Base-by-base conservation (phyloP, 202 grass and related monocot genomes). In the Thinopyrum obtusiflorum region DNA sequence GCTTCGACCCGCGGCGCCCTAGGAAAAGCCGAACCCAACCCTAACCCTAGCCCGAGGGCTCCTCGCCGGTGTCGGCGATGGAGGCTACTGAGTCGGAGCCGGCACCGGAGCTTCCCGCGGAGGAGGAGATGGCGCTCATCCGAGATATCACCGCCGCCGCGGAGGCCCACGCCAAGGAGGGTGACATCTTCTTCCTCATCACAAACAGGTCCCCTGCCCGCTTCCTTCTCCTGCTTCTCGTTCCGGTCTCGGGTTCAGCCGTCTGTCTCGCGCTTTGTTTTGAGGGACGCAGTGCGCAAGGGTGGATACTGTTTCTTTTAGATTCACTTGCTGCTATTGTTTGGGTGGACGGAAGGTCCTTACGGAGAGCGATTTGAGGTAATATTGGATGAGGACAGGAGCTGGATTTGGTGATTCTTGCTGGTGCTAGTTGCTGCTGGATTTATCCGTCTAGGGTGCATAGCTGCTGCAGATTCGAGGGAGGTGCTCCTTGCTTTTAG, bases 131-230 rank as follows among this genome's bases (percentile, higher is more conserved):
- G 92, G 59, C 81, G 63, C 87, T 97, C 21, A 99, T 99, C 86
- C 81, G 93, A 61, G 97, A 97, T 80, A 92, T 94, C 85, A 94
- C 93, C 57, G 88, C 97, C 65, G 87, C 90, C 4, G 90, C 92
- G 37, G 97, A 99, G 68, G 78, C 92, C 20, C 88, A 97, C 63
- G 78, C 97, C 80, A 99, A 92, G 84, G 97, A 99, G 82, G 93
- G 93, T 69, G 97, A 99, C 92, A 88, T 81, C 64, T 99, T 97
- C 87, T 99, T 89, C 89, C 92, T 99, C 51, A 89, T 99, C 59
- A 94, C 92, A 73, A 91, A 91, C 65, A 96, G 93, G 97, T 99
- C 46, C 59, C 39, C 37, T 36, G 8, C 39, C 78, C 13, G 9
- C 74, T 25, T 26, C 25, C 36, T 68, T 10, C 25, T 77, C 20